These are phyloP conservation scores for Aegilops sharonensis DNA, from an alignment of 176 grass and related monocot genomes.

Conservation along the genomic window DNA sequence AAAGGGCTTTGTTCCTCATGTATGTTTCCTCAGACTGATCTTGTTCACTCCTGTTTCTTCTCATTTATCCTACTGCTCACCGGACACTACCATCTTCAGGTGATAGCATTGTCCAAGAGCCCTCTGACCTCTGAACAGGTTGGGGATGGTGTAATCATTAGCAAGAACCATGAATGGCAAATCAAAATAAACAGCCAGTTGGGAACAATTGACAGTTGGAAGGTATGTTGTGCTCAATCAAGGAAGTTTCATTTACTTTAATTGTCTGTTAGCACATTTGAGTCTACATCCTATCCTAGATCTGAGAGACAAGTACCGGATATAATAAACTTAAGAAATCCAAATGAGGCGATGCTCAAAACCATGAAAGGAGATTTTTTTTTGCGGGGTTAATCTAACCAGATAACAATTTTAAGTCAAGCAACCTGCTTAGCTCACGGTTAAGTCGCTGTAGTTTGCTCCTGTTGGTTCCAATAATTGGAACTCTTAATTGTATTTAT, in stretches of 20 bases:
- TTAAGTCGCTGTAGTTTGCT: neutral
- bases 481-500: too few species aligned
- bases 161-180: constrained; percentile 60
- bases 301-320: neutral
- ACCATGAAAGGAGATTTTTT: neutral
- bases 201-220: constrained; percentile 92
- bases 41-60: constrained; percentile 19
- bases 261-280: neutral
- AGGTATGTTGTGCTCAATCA: too few species aligned
- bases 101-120: constrained; percentile 40
- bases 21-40: constrained; percentile 38
- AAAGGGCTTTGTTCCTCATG: constrained; percentile 51
- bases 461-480: neutral
- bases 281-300: neutral
- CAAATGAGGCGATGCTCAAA: neutral
- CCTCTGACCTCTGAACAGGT: constrained; percentile 45
- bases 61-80: constrained; percentile 27
- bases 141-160: constrained; percentile 57
- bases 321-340: neutral
- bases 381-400: neutral
- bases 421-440: too few species aligned
- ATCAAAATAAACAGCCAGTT: constrained; percentile 74
- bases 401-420: neutral
- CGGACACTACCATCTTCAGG: constrained; percentile 40
- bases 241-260: neutral